These are phyloP conservation scores for Heterobasidion occidentale DNA, from an alignment of 1,284 basidiomycete genomes.

Conservation along the genomic window DNA sequence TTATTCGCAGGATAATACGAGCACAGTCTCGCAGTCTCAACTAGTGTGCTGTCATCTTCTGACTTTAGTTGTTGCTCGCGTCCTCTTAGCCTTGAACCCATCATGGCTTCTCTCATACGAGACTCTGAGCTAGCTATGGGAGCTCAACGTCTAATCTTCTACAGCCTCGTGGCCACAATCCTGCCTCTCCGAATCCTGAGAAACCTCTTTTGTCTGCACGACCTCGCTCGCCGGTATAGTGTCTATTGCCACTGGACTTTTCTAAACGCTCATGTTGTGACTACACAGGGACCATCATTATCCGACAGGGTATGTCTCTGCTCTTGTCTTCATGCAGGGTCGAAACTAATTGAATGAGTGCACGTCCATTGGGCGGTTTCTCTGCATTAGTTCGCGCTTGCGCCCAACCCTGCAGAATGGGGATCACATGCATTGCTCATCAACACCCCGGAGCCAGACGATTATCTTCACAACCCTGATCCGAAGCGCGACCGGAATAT, in stretches of 20 bases:
- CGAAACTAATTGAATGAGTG: too few relatives aligned
- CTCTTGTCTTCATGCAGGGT: too few relatives aligned
- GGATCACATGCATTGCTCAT: constrained; percentile 14
- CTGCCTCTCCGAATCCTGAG: neutral
- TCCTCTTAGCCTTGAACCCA: neutral
- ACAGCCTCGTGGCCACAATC: neutral
- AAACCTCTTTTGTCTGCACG: too few relatives aligned
- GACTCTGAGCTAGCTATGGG: constrained; percentile 6
- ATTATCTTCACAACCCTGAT: constrained; percentile 26
- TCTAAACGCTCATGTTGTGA: neutral
- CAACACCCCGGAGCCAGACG: constrained; percentile 25
- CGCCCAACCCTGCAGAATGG: constrained; percentile 10
- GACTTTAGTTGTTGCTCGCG: too few relatives aligned
- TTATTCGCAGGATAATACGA: neutral
- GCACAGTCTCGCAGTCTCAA: too few relatives aligned
- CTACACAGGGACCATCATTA: constrained; percentile 4
- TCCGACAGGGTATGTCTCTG: constrained; percentile 5
- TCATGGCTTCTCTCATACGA: constrained; percentile 5
- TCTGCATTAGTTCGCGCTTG: constrained; percentile 7
- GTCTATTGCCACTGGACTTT: neutral
- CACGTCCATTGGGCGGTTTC: too few relatives aligned
- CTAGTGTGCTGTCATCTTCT: too few relatives aligned
- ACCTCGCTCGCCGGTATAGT: too few relatives aligned
- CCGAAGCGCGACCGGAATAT: constrained; percentile 13
- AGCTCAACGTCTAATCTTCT: constrained; percentile 9